These are phyloP conservation scores for Oropetium thomaeum DNA, from an alignment of 176 grass and related monocot genomes.

Conservation along the genomic window DNA sequence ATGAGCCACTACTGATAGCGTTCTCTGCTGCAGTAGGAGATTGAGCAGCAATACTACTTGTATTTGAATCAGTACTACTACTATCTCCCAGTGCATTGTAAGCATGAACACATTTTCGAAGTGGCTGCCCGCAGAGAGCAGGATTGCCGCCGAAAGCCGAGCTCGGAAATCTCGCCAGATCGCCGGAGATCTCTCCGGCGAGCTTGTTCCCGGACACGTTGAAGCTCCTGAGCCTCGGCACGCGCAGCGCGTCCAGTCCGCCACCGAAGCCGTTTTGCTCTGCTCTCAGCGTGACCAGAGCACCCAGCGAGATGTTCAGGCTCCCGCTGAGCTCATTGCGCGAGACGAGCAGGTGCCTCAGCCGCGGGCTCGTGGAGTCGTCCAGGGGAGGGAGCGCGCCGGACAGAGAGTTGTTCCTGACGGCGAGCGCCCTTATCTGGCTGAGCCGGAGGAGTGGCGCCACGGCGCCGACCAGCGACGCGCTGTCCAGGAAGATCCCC, in stretches of 20 bases:
- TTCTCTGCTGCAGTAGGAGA: constrained; percentile 13
- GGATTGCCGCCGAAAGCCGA: constrained; percentile 45
- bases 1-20: background rate
- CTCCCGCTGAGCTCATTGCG: constrained; percentile 37
- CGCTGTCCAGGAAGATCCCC: constrained; percentile 47
- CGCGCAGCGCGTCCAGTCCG: constrained; percentile 28
- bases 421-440: constrained; percentile 35
- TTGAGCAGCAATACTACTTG: background rate
- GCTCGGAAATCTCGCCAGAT: constrained; percentile 42
- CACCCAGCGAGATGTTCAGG: constrained; percentile 38
- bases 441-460: constrained; percentile 47
- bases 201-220: constrained; percentile 53
- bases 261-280: constrained; percentile 57
- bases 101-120: constrained; percentile 36
- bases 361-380: constrained; percentile 35
- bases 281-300: constrained; percentile 35
- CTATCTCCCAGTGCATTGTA: constrained; percentile 21
- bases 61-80: background rate
- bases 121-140: constrained; percentile 45
- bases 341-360: constrained; percentile 53
- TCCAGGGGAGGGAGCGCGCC: constrained; percentile 33
- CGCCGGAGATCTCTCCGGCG: constrained; percentile 38
- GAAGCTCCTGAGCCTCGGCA: constrained; percentile 33
- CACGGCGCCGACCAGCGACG: constrained; percentile 33
- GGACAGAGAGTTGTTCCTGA: constrained; percentile 50